Evolutionary conservation across 2,329 filamentous ascomycete genomes (phyloP).

Genomic region (Microdochium paspali): DNA sequence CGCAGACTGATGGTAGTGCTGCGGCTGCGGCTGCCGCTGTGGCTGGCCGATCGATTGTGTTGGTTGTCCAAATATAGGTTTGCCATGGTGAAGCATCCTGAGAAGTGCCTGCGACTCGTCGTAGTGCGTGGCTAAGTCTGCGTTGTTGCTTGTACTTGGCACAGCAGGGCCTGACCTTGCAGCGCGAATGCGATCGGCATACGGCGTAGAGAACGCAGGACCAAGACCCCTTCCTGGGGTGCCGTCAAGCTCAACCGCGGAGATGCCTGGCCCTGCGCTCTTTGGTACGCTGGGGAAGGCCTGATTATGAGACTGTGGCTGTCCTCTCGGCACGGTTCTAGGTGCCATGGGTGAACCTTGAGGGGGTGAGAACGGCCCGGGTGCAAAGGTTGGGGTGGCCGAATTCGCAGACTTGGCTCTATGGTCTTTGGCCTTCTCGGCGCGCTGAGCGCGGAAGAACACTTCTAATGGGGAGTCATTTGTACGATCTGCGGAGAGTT

Average conservation of each 20-base stretch:
- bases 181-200: slow-evolving; percentile 50
- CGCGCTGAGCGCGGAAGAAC: slow-evolving; percentile 80
- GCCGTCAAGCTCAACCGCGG: slow-evolving; percentile 60
- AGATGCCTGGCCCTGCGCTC: slow-evolving; percentile 44
- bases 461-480: slow-evolving; percentile 75
- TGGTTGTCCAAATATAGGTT: slow-evolving; percentile 1
- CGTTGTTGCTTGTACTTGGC: background rate
- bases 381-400: slow-evolving; percentile 19
- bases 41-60: slow-evolving; percentile 13
- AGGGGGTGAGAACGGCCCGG: slow-evolving; percentile 43
- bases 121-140: slow-evolving; percentile 1
- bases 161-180: slow-evolving; percentile 22
- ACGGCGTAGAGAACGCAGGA: slow-evolving; percentile 60
- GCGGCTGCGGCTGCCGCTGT: slow-evolving; percentile 7
- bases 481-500: slow-evolving; percentile 18
- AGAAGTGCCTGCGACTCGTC: slow-evolving; percentile 5
- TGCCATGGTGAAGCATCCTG: slow-evolving; percentile 3
- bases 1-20: slow-evolving; percentile 3
- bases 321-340: slow-evolving; percentile 19
- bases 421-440: slow-evolving; percentile 58
- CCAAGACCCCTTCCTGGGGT: slow-evolving; percentile 45
- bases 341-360: slow-evolving; percentile 24
- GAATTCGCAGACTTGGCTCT: slow-evolving; percentile 41
- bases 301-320: slow-evolving; percentile 19
- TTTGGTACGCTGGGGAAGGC: slow-evolving; percentile 26